A percentile compares a stretch with the other conserved stretches of the same genome.
Conservation (phyloP, 139 green algal genomes). For the Coelastrella sp. region DNA sequence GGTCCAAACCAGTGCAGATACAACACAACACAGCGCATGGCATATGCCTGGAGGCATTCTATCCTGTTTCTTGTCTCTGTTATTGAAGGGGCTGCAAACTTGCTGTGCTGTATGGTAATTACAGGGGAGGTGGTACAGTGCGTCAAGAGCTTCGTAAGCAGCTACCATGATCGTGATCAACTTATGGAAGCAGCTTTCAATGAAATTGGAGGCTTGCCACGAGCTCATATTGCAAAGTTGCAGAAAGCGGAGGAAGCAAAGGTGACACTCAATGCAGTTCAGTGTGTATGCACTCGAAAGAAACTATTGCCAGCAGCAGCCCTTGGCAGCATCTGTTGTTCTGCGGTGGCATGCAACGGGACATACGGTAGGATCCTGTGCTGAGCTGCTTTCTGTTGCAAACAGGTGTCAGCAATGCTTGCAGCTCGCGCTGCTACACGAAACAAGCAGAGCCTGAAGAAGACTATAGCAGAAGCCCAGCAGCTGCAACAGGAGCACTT, state of each 20-base stretch:
- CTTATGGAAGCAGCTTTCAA: conserved; percentile 77
- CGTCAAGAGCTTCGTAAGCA: conserved; percentile 39
- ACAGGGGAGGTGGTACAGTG: conserved; percentile 65
- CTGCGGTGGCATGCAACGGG: not conserved
- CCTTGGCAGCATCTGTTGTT: not conserved
- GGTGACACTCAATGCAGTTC: not conserved
- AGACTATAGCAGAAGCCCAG: conserved; percentile 8
- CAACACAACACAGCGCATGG: no score
- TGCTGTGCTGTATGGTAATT: not conserved
- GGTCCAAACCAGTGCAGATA: no score
- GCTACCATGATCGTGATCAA: conserved; percentile 64
- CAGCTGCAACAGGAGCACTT: conserved; percentile 50
- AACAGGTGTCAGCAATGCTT: conserved; percentile 16
- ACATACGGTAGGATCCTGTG: no score
- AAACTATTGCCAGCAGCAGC: no score
- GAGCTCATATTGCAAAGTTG: conserved; percentile 60
- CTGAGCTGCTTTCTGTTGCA: not conserved
- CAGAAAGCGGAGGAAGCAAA: conserved; percentile 6
- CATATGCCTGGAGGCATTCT: no score
- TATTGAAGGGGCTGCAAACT: no score
- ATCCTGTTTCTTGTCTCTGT: no score
- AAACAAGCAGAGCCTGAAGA: not conserved
- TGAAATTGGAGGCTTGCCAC: conserved; percentile 65
- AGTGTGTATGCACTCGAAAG: not conserved
- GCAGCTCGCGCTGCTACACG: not conserved